Evolutionary conservation across 2,329 filamentous ascomycete genomes (phyloP).

Genomic region (Xylaria sp.): DNA sequence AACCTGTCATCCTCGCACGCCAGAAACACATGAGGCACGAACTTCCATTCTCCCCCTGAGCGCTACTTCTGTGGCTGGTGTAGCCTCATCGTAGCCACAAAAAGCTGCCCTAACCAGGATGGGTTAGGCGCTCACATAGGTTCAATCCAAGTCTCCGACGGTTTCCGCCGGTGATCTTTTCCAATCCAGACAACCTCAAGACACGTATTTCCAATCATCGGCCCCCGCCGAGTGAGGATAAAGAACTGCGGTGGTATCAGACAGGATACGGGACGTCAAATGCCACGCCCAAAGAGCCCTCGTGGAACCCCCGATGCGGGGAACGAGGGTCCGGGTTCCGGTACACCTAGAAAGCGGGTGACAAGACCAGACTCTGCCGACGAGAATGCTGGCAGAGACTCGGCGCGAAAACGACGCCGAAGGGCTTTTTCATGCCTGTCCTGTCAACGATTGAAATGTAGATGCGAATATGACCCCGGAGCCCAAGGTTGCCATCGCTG

Average conservation of each 20-base stretch:
- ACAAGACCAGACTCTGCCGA: conserved; percentile 35
- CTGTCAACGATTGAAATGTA: conserved; percentile 47
- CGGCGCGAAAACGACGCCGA: conserved; percentile 43
- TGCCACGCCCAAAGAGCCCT: conserved; percentile 14
- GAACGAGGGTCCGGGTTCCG: conserved; percentile 12
- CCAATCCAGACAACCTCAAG: neutral
- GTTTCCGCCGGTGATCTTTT: conserved; percentile 40
- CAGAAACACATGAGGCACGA: no score
- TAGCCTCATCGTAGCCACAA: neutral
- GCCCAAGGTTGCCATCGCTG: conserved; percentile 47
- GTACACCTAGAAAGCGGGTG: conserved; percentile 30
- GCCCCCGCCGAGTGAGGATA: neutral
- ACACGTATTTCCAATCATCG: neutral
- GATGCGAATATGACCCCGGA: conserved; percentile 48
- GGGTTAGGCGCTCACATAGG: neutral
- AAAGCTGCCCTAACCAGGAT: neutral
- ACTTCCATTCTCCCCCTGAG: no score
- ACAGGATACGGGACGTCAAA: conserved; percentile 9
- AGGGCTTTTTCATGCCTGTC: conserved; percentile 48
- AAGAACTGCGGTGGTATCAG: neutral
- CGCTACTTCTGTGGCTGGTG: neutral
- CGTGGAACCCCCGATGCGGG: conserved; percentile 12
- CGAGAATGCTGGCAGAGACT: conserved; percentile 25
- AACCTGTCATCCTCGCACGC: no score
- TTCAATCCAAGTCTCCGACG: conserved; percentile 29